Base-by-base conservation (phyloP, 352 stramenopile genomes). In the Blastocystis sp. region DNA sequence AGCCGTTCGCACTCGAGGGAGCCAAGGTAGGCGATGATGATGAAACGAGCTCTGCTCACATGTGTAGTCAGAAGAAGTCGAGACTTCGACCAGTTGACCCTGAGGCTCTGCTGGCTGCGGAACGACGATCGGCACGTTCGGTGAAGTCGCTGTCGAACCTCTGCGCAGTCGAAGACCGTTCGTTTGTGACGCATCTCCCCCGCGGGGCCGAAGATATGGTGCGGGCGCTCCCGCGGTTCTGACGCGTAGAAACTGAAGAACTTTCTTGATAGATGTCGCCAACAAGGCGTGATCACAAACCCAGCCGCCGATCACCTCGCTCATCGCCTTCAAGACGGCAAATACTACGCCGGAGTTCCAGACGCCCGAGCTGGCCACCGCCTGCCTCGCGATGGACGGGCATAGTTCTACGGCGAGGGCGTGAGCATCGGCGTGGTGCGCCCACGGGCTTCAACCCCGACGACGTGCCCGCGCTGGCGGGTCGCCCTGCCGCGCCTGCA, bases 41-140 rank as follows among this genome's bases (percentile, higher is more conserved):
- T 40, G 7, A 7, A 17, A 17, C 14, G 48, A 7, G 48, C 48
- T 56, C 0, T 56, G 48, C 48, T 48, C 21, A 69, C 38, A 70
- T 17, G 28, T 1, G 40, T 69, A 84, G 74, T 17, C 43, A n/a
- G 10, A 69, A 61, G 52, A 84, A 84, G 56, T 69, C 40, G 52
- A 43, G 45, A 66, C 21, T 84, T 84, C 45, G 74, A 84, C 66
- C 74, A 84, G 56, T 84, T 84, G n/a, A n/a, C n/a, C 74, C 74
- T 10, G 74, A 84, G 19, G 74, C 38, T 23, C 48, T 84, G 60
- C 61, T 84, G 23, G 69, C 23, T 4, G 60, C 56, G 19, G n/a
- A 19, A 53, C 34, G 11, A 84, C 74, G 4, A 66, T 84, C 19
- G 56, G 74, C 38, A 38, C 56, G n/a, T 53, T 84, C 4, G n/a